Percentiles rank a stretch among this genome's conserved stretches.
phyloP scores from a whole-genome alignment of 495 filamentous ascomycete genomes.

The Aspergillus saccharolyticus region DNA sequence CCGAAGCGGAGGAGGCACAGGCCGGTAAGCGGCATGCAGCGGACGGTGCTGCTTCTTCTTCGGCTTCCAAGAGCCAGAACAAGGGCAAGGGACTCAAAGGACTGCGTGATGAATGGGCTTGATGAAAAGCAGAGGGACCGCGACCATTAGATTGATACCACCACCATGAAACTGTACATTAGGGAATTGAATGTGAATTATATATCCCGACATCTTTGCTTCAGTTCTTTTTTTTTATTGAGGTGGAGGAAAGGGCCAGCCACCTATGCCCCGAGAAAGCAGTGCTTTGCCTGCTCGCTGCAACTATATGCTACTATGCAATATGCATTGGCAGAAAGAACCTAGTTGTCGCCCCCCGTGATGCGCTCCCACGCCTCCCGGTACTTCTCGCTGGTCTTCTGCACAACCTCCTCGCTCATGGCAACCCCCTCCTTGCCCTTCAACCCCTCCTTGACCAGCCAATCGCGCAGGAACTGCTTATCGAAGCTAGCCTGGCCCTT shows the following conservation, averaged over 20 bases:
- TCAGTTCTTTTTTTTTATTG: constrained; percentile 1
- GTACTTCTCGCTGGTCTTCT: constrained; percentile 61
- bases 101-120: constrained; percentile 35
- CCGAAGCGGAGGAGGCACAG: neutral
- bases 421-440: constrained; percentile 65
- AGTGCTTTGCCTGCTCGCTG: neutral
- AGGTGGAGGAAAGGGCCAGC: too few species aligned
- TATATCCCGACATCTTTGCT: constrained; percentile 8
- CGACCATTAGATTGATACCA: neutral
- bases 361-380: constrained; percentile 65
- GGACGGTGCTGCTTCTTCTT: too few species aligned
- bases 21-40: too few species aligned
- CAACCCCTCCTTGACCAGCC: constrained; percentile 66
- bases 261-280: too few species aligned
- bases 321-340: neutral
- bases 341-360: constrained; percentile 47
- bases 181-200: neutral
- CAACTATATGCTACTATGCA: neutral
- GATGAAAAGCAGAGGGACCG: constrained; percentile 17
- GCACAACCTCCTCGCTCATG: constrained; percentile 61
- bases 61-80: neutral
- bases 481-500: constrained; percentile 77
- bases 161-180: constrained; percentile 16
- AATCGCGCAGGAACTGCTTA: constrained; percentile 88
- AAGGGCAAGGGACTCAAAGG: constrained; percentile 37